Percentiles rank a stretch among this genome's conserved stretches.
phyloP scores from a whole-genome alignment of 2,329 filamentous ascomycete species.

The Diaporthe sp. region DNA sequence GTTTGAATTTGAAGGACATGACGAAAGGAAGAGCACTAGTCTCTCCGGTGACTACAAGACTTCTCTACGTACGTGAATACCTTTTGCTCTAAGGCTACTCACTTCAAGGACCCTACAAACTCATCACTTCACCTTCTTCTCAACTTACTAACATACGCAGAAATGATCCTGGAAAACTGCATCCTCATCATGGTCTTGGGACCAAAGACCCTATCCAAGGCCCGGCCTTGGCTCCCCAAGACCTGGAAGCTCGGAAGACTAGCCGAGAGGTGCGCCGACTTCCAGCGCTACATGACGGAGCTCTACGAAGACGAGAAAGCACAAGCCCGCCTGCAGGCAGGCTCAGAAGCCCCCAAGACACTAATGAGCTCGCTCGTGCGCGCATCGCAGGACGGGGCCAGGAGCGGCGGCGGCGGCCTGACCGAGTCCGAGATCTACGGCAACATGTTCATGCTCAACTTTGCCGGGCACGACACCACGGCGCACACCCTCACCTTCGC shows the following conservation, averaged over 20 bases:
- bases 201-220: slow-evolving; percentile 17
- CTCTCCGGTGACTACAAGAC: not conserved
- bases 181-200: slow-evolving; percentile 47
- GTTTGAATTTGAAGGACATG: slow-evolving; percentile 44
- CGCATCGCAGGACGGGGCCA: slow-evolving; percentile 19
- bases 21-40: not conserved
- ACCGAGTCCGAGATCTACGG: slow-evolving; percentile 61
- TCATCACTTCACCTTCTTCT: too few relatives aligned
- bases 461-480: slow-evolving; percentile 67
- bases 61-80: not conserved
- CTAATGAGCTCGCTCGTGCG: slow-evolving; percentile 28
- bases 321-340: not conserved
- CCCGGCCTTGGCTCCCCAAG: slow-evolving; percentile 65
- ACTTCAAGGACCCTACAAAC: too few relatives aligned
- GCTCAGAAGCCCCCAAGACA: not conserved
- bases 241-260: slow-evolving; percentile 47
- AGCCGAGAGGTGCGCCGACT: slow-evolving; percentile 45
- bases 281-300: slow-evolving; percentile 48
- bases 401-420: slow-evolving; percentile 42
- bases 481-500: slow-evolving; percentile 60
- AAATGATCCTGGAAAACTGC: slow-evolving; percentile 47
- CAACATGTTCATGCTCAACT: slow-evolving; percentile 63
- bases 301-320: slow-evolving; percentile 50
- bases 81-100: too few relatives aligned
- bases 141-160: too few relatives aligned